Percentiles rank a stretch among this genome's conserved stretches.
Conservation (phyloP, 2,329 filamentous ascomycete genomes). For the Rutstroemia sp. region DNA sequence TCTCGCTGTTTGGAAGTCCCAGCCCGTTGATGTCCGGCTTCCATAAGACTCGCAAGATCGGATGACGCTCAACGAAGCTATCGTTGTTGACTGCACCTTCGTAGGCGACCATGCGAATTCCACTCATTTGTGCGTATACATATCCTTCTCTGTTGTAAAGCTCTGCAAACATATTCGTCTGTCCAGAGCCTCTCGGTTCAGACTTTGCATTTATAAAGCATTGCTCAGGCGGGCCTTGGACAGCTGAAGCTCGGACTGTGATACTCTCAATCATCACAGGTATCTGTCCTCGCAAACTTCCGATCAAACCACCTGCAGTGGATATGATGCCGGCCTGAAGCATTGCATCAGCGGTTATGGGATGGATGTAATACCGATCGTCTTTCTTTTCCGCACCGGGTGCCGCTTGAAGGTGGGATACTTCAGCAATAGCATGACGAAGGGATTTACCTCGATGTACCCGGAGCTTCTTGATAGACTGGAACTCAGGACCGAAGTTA, state of each 20-base stretch:
- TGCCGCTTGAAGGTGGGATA: constrained; percentile 7
- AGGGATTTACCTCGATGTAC: not conserved
- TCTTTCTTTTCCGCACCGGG: not conserved
- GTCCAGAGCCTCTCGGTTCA: not conserved
- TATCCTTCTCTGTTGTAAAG: not conserved
- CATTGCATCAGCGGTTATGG: constrained; percentile 48
- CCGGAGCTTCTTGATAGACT: constrained; percentile 4
- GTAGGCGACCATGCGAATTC: constrained; percentile 8
- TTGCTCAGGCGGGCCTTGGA: not conserved
- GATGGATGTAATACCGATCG: constrained; percentile 37
- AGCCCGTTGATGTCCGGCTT: constrained; percentile 10
- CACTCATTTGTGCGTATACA: constrained; percentile 3
- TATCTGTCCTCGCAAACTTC: constrained; percentile 8
- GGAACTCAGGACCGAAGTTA: constrained; percentile 5
- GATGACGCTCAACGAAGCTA: constrained; percentile 5
- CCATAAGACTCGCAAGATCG: constrained; percentile 11
- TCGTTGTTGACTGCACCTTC: not conserved
- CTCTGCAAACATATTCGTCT: not conserved
- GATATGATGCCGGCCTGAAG: constrained; percentile 39
- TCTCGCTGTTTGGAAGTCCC: not conserved
- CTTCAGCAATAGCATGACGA: constrained; percentile 2
- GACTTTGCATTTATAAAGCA: constrained; percentile 3
- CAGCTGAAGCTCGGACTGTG: not conserved
- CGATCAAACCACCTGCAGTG: constrained; percentile 10
- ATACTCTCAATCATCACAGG: constrained; percentile 6